These are phyloP conservation scores for Gymnopilus junonius DNA, from an alignment of 768 basidiomycete genomes.

Conservation along the genomic window DNA sequence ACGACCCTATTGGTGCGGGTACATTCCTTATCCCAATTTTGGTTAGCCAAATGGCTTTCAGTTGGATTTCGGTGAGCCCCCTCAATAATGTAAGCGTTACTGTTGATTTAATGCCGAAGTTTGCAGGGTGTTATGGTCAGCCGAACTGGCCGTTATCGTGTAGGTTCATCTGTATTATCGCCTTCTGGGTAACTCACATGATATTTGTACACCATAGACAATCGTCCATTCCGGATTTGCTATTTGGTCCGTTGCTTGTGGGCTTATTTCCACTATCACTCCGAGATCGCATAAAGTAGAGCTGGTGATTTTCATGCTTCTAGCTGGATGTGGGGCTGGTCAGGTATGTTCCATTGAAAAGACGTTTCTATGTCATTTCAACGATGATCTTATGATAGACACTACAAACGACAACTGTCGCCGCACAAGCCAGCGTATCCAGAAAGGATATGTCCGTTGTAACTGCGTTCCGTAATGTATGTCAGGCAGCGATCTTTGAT, in stretches of 20 bases:
- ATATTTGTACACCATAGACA: constrained; percentile 35
- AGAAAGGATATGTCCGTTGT: constrained; percentile 79
- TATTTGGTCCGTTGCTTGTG: constrained; percentile 72
- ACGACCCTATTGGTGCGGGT: constrained; percentile 59
- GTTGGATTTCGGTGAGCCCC: constrained; percentile 53
- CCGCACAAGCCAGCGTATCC: constrained; percentile 73
- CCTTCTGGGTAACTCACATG: neutral
- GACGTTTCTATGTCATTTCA: no score
- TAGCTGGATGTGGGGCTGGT: constrained; percentile 66
- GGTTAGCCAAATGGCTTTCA: constrained; percentile 63
- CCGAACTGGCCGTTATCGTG: constrained; percentile 66
- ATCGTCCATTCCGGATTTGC: constrained; percentile 68
- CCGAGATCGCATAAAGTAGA: constrained; percentile 49
- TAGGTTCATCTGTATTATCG: constrained; percentile 25
- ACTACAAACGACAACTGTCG: constrained; percentile 67
- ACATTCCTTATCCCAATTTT: constrained; percentile 73
- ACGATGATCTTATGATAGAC: constrained; percentile 39
- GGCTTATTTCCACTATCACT: constrained; percentile 68
- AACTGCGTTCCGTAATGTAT: constrained; percentile 66
- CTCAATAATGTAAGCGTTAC: neutral
- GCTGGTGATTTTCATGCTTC: constrained; percentile 62
- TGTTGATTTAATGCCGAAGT: neutral
- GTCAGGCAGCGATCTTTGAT: constrained; percentile 10
- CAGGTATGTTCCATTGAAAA: constrained; percentile 38
- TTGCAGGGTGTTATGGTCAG: constrained; percentile 63